These are phyloP conservation scores for Sugiyamaella pinicola DNA, from an alignment of 1,139 yeast species.

Conservation along the genomic window DNA sequence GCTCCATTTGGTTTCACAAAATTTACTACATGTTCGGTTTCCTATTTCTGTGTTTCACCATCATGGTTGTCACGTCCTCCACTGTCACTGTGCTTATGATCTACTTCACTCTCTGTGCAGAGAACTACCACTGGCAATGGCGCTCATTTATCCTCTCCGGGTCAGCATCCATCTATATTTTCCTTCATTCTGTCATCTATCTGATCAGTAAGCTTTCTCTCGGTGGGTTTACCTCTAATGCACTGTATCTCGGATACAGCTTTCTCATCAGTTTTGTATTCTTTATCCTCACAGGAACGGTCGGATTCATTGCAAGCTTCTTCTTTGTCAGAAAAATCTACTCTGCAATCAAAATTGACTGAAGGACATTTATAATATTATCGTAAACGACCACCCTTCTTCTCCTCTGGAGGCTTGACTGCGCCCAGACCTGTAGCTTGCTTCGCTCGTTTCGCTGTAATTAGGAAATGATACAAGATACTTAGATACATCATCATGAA, in stretches of 20 bases:
- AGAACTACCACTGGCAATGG: conserved; percentile 98
- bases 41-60: conserved; percentile 79
- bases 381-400: no score
- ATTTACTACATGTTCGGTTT: conserved; percentile 98
- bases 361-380: conserved; percentile 7
- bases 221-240: conserved; percentile 74
- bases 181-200: conserved; percentile 72
- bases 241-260: conserved; percentile 86
- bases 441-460: no score
- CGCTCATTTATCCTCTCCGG: conserved; percentile 86
- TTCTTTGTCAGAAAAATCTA: conserved; percentile 79
- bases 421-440: no score
- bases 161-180: conserved; percentile 82
- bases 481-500: background rate
- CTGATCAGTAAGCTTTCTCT: conserved; percentile 56
- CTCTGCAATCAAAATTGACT: conserved; percentile 83
- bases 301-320: conserved; percentile 79
- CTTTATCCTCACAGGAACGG: conserved; percentile 83
- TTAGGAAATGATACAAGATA: no score
- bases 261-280: conserved; percentile 66
- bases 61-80: conserved; percentile 81
- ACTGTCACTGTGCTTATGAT: conserved; percentile 79
- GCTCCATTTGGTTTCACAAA: conserved; percentile 92
- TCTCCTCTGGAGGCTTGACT: no score
- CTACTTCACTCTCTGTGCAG: conserved; percentile 84